Conservation (phyloP, 179 eudicot genomes). For the Beta lomatogona region DNA sequence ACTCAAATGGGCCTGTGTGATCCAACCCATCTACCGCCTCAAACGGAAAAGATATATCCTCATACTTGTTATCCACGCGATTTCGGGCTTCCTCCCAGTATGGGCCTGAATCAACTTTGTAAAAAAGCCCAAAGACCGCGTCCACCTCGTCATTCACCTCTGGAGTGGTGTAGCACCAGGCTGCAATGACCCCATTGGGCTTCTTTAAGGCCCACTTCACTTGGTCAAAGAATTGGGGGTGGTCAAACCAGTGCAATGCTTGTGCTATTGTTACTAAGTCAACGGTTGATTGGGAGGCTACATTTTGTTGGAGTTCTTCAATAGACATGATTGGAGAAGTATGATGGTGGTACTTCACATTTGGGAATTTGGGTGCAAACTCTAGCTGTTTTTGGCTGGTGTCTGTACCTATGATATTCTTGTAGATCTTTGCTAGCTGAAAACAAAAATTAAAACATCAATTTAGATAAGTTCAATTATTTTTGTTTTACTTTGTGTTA, state of each 20-base stretch:
- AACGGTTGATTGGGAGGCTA: conserved; percentile 43
- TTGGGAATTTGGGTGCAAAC: conserved; percentile 63
- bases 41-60: conserved; percentile 66
- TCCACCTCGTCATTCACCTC: conserved; percentile 47
- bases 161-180: conserved; percentile 83
- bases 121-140: conserved; percentile 45
- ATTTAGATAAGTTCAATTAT: no score
- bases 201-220: conserved; percentile 62
- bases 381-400: conserved; percentile 76
- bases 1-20: conserved; percentile 76
- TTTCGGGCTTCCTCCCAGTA: conserved; percentile 56
- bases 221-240: conserved; percentile 56
- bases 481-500: no score
- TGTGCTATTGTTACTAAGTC: conserved; percentile 75
- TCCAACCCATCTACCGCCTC: conserved; percentile 66
- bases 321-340: conserved; percentile 57
- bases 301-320: conserved; percentile 33
- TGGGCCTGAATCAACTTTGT: conserved; percentile 35
- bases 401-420: conserved; percentile 78
- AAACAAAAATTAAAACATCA: neutral
- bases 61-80: conserved; percentile 54
- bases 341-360: conserved; percentile 53
- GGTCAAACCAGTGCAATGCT: conserved; percentile 87
- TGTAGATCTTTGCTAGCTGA: conserved; percentile 68
- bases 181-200: conserved; percentile 76